Base-by-base conservation (phyloP, 2,329 filamentous ascomycete genomes). In the Myriangium duriaei region DNA sequence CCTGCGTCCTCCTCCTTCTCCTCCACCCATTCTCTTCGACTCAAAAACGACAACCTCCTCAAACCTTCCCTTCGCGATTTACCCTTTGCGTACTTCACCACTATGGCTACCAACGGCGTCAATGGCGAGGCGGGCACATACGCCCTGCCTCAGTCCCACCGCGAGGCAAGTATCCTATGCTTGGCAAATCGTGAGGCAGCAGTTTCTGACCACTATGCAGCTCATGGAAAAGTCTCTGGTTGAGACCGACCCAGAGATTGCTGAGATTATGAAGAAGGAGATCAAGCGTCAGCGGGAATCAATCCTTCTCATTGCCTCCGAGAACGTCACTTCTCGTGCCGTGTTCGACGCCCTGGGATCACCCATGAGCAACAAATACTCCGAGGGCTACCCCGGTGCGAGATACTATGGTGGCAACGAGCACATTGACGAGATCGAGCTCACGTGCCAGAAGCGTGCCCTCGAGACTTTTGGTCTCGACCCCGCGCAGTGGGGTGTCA, bases 321-420 rank as follows among this genome's bases (percentile, higher is more conserved):
- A 98, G 72, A 98, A 98, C 72, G 87, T 98, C 67, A 98, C 91
- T 42, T 98, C 91, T 46, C 86, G 87, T 53, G 87, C 91, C 55
- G 91, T 98, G 56, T 94, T 94, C 69, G 87, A 98, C 68, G 91
- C 91, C 44, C 78, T 98, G 49, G 91, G 91, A 56, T 87, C 79
- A 42, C 81, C 82, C 62, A 92, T 91, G 82, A 85, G 57, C 65
- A 67, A 98, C 76, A 98, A 98, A 72, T 98, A 98, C 76, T 95
- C 86, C 12, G 91, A 98, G 72, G 91, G 91, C 49, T 94, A 94
- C 64, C 91, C 91, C 50, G 91, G 91, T 60, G 91, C 91, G 54
- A 81, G 91, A 65, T 98, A 98, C 76, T 98, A 98, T 58, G 91
- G 91, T 59, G 91, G 91, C 58, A 98, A 98, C 71, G 82, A 98